A percentile compares a stretch with the other conserved stretches of the same genome.
These are phyloP conservation scores for Verbena officinalis DNA, from an alignment of 257 asterid genomes.

Conservation along the genomic window DNA sequence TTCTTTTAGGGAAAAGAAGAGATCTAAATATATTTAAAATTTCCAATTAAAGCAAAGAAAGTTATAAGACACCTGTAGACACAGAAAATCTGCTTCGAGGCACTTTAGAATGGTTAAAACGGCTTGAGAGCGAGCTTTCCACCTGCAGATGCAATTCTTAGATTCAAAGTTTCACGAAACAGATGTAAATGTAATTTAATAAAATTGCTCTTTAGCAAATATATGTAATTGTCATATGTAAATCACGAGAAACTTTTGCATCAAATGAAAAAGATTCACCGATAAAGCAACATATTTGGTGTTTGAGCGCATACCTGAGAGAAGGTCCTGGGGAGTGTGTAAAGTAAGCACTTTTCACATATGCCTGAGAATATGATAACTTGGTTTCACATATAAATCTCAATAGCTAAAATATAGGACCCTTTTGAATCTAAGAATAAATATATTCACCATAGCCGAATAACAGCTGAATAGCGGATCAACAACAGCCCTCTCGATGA, in stretches of 20 bases:
- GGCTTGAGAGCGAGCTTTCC: constrained; percentile 94
- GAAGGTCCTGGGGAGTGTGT: constrained; percentile 87
- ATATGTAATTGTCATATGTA: too few species aligned
- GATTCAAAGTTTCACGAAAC: neutral
- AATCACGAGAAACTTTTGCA: neutral
- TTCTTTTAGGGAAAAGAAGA: constrained; percentile 6
- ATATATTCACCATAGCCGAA: too few species aligned
- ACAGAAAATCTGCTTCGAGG: constrained; percentile 78
- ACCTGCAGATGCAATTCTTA: constrained; percentile 47
- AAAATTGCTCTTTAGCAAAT: neutral
- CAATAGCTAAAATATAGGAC: too few species aligned
- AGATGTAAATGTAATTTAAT: constrained; percentile 1
- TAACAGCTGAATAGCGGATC: too few species aligned
- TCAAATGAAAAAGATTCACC: neutral
- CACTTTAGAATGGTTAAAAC: constrained; percentile 63
- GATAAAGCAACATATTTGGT: constrained; percentile 9
- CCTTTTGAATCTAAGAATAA: too few species aligned
- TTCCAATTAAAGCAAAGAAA: constrained; percentile 14
- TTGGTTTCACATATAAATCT: neutral
- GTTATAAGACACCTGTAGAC: constrained; percentile 69
- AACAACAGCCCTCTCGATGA: neutral
- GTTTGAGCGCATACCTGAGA: constrained; percentile 60
- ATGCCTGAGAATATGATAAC: constrained; percentile 53
- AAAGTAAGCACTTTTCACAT: constrained; percentile 68
- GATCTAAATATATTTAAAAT: neutral